Base-by-base conservation (phyloP, 345 rosid genomes). In the Bruguiera gymnorhiza region DNA sequence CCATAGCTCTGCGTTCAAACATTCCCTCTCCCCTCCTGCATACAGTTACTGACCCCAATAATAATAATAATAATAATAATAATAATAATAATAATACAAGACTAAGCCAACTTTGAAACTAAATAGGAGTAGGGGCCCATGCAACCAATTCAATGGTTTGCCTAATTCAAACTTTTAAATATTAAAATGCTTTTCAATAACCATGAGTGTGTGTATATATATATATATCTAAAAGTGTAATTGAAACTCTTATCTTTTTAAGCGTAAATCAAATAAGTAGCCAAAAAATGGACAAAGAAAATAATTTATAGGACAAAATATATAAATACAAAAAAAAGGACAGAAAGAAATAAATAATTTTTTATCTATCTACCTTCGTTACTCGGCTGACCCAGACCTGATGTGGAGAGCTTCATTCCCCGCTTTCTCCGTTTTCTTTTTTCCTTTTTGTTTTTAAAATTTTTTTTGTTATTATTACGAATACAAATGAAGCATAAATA, bases 1-100 rank as follows among this genome's bases (percentile, higher is more conserved):
- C 80, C 80, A 76, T 24, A 76, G 69, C 80, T 76, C 80, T 39
- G 73, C 56, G 63, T 76, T 76, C 73, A 76, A 71, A 36, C 76
- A 71, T 59, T 76, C 72, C 69, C 70, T 76, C 67, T 76, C 79
- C 63, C 64, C 79, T 76, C 21, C 18, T 34, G 32, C 71, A 61
- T 56, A 31, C 23, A 36, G 3, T 52, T 11, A 50, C 48, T 24
- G 24, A 24, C 24, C 24, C 24, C 24, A 24, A 24, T 24, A 24
- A 24, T 24, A 24, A 24, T 24, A 3, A 68, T 15, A 29, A 51
- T 8, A 30, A 30, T 1, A 20, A 9, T 8, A 24, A 24, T 24
- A 24, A 24, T 24, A 24, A 24, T 24, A 3, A 68, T 15, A 29
- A 51, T 8, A 30, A 30, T 1, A 20, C 15, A 54, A 53, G 10